Base-by-base conservation (phyloP, 495 filamentous ascomycete species). In the Letharia columbiana region DNA sequence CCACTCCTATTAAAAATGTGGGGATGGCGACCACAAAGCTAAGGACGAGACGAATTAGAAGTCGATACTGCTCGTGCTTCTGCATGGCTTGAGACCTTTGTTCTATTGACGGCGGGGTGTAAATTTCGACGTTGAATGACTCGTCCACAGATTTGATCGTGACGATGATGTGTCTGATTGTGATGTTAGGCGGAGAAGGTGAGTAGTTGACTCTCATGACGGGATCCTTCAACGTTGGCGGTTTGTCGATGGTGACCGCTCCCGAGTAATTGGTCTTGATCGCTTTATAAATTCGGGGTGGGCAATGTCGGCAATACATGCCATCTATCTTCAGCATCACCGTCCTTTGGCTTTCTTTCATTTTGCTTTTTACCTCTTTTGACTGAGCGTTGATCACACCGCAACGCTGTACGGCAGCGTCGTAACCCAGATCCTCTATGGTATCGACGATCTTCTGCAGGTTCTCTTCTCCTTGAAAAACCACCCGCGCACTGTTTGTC, bases 231-330 rank as follows among this genome's bases (percentile, higher is more conserved):
- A 82, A 66, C 13, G 81, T 86, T 17, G 81, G 75, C 3, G 73
- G 41, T 35, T 81, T 76, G 13, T 84, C 81, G 28, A 89, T 72
- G 9, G 69, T 71, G n/a, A 87, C 54, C 33, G 52, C 63, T 23
- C 76, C 75, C 3, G 80, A 78, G 37, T 87, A 81, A 20, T 69
- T 69, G 33, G 73, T 75, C 49, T 80, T 70, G 64, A 95, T 75
- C 7, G 79, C 78, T 3, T 70, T 76, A 2, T 80, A 68, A 20
- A 96, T 79, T 41, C 84, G 82, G 12, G 77, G 75, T 3, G 92
- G 88, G 70, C 94, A 97, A 73, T 92, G 88, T 47, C 85, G 81
- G 76, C 93, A 97, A 76, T 88, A 93, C 83, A 97, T 91, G 50
- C 94, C 93, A 50, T 90, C 83, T 50, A 98, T 81, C 42, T 69